Base-by-base conservation (phyloP, 2,329 filamentous ascomycete species). In the Cytospora schulzeri region DNA sequence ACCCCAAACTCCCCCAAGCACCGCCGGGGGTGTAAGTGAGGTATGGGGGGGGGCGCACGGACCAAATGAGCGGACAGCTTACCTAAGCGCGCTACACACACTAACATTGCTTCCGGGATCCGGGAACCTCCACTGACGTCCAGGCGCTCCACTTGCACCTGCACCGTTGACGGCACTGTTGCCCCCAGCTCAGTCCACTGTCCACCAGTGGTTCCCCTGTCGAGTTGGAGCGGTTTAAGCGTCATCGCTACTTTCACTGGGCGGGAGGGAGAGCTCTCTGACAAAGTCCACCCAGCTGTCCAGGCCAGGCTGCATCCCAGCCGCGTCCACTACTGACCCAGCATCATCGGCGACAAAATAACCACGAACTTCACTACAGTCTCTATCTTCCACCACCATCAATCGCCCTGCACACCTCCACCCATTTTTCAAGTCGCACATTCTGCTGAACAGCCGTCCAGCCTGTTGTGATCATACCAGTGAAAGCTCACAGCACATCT, bases 281-380 rank as follows among this genome's bases (percentile, higher is more conserved):
- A 65, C 64, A 62, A 28, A 62, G 38, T 52, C 50, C 35, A 51
- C 59, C 58, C 22, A n/a, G 33, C 33, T 35, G 33, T n/a, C 33
- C 33, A 60, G 62, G 60, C 69, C 71, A 80, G 77, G 78, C 77
- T 79, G 75, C 77, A 76, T 73, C 74, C 72, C 72, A 77, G 76
- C 78, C 77, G 78, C 78, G 77, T 78, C 73, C 73, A 72, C 62
- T 35, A 56, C 35, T 55, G 38, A 61, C 53, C 62, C 55, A 57
- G 24, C 51, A 52, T 33, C 66, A 60, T 61, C 67, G 66, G 62
- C 66, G 66, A 60, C 66, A 54, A 26, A 28, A 15, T 55, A 60
- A 62, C 31, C 28, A 19, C 57, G 11, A 62, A 33, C 48, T 60
- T 64, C 60, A 62, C 67, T 55, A 65, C 45, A 35, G n/a, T 19